A percentile compares a stretch with the other conserved stretches of the same genome.
Conservation (phyloP, 345 rosid species). For the Laguncularia racemosa region DNA sequence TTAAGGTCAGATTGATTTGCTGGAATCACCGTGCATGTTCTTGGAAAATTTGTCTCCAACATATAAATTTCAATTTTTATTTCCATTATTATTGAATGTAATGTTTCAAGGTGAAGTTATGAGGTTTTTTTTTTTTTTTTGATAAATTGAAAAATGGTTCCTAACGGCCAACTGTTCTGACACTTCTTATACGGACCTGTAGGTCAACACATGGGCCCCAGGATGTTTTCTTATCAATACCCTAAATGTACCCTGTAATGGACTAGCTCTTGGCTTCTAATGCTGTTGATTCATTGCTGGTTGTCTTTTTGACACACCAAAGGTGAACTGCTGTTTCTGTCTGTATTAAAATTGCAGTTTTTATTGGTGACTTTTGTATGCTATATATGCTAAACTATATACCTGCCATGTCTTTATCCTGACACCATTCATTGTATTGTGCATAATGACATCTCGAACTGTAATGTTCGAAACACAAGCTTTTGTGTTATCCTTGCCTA, state of each 20-base stretch:
- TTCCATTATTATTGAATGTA: no score
- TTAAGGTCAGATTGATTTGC: no score
- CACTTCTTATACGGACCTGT: no score
- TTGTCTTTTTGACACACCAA: constrained; percentile 3
- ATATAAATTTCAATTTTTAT: no score
- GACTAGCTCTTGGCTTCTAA: constrained; percentile 2
- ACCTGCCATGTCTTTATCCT: constrained; percentile 99
- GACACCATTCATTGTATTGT: constrained; percentile 84
- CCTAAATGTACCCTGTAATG: background rate
- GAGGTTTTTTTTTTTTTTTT: no score
- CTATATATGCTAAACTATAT: background rate
- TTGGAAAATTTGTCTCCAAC: no score
- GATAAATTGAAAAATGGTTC: no score
- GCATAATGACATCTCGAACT: constrained; percentile 67
- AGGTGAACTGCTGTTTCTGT: background rate
- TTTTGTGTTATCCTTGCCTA: constrained; percentile 70
- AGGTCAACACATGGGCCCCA: background rate
- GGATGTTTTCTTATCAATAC: background rate
- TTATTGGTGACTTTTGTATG: background rate
- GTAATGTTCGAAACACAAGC: constrained; percentile 97
- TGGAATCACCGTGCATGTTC: no score
- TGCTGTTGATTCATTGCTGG: background rate
- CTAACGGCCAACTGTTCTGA: no score
- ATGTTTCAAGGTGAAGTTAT: no score
- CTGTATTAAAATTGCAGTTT: constrained; percentile 4